Conservation (phyloP, 2,329 filamentous ascomycete species). For the Peltaster fructicola region DNA sequence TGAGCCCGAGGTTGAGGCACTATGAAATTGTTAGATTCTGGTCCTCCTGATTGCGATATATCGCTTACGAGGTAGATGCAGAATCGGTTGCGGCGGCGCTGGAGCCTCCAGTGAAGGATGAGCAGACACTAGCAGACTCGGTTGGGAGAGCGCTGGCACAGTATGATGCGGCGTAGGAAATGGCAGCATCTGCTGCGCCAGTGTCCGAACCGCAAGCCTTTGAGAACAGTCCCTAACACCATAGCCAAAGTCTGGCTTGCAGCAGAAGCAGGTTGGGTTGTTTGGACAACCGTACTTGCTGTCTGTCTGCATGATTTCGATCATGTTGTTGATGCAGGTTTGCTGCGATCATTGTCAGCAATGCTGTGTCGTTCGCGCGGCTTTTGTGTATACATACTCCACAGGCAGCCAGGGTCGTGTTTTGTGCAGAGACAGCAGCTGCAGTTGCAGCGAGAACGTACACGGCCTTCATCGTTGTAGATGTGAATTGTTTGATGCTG, state of each 20-base stretch:
- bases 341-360: constrained; percentile 10
- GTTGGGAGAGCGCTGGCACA: constrained; percentile 4
- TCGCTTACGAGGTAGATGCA: constrained; percentile 1
- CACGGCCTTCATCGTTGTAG: constrained; percentile 18
- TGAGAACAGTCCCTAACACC: constrained; percentile 23
- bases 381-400: neutral
- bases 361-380: constrained; percentile 1
- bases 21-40: constrained; percentile 1
- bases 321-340: constrained; percentile 22
- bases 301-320: constrained; percentile 13
- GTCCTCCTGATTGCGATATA: too few species aligned
- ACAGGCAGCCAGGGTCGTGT: neutral
- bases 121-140: constrained; percentile 5
- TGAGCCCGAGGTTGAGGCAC: constrained; percentile 3
- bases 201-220: constrained; percentile 14
- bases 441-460: constrained; percentile 14
- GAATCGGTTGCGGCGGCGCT: constrained; percentile 2
- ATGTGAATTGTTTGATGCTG: too few species aligned
- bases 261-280: constrained; percentile 21
- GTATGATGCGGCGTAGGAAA: constrained; percentile 3
- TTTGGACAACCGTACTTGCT: constrained; percentile 15
- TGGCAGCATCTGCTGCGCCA: constrained; percentile 16
- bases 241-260: constrained; percentile 19
- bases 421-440: constrained; percentile 18
- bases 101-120: constrained; percentile 3